Evolutionary conservation across 139 green algal genomes (phyloP).

Genomic region (Tetradesmus obliquus): DNA sequence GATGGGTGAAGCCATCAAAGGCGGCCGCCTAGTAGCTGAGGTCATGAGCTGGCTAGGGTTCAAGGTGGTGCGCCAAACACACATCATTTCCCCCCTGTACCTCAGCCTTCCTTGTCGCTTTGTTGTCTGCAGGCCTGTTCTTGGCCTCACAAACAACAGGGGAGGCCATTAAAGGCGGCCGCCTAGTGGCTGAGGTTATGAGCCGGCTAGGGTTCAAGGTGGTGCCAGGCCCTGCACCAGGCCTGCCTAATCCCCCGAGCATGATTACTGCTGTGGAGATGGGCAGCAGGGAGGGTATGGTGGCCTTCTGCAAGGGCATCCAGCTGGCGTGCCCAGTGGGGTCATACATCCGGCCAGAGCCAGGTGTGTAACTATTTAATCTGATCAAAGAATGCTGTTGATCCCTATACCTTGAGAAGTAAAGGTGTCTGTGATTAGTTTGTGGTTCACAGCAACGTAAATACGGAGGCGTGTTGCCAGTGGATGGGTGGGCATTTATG

Average conservation of each 20-base stretch:
- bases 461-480: no score
- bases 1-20: slow-evolving; percentile 94
- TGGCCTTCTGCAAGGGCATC: slow-evolving; percentile 88
- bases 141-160: slow-evolving; percentile 90
- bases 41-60: slow-evolving; percentile 70
- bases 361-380: slow-evolving; percentile 61
- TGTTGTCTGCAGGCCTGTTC: slow-evolving; percentile 67
- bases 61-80: slow-evolving; percentile 47
- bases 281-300: slow-evolving; percentile 74
- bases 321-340: slow-evolving; percentile 88
- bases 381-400: no score
- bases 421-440: no score
- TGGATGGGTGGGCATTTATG: not conserved
- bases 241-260: slow-evolving; percentile 54
- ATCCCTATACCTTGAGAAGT: no score
- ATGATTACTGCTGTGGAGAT: slow-evolving; percentile 94
- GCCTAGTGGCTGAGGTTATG: slow-evolving; percentile 84
- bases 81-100: not conserved
- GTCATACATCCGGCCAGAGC: slow-evolving; percentile 87
- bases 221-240: slow-evolving; percentile 52
- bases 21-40: slow-evolving; percentile 81
- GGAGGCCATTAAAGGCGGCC: slow-evolving; percentile 93
- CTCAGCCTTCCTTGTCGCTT: not conserved
- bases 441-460: no score
- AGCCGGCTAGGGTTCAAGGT: slow-evolving; percentile 68